Percentiles rank a stretch among this genome's conserved stretches.
Conservation (phyloP, 176 grass and related monocot genomes). For the Eleusine coracana region DNA sequence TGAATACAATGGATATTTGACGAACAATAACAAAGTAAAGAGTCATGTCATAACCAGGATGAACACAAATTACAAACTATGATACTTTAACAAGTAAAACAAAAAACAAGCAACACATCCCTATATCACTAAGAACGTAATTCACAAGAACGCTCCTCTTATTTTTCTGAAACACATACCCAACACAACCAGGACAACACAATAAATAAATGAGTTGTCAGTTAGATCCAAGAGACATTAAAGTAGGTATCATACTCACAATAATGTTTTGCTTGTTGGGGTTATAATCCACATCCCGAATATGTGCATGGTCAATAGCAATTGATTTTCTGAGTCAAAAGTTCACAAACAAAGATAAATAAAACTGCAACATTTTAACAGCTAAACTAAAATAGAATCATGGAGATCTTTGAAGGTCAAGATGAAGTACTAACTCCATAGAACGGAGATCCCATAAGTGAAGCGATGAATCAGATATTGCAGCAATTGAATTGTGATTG, state of each 20-base stretch:
- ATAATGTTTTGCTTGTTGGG: conserved; percentile 87
- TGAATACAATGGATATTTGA: conserved; percentile 1
- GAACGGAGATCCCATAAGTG: conserved; percentile 95
- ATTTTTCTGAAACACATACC: neutral
- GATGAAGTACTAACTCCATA: conserved; percentile 75
- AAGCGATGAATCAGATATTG: conserved; percentile 88
- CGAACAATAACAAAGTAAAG: conserved; percentile 16
- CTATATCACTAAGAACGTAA: conserved; percentile 10
- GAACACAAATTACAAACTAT: conserved; percentile 2
- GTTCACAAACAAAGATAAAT: conserved; percentile 35
- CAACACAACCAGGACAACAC: neutral
- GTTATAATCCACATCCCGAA: conserved; percentile 94
- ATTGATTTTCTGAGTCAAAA: conserved; percentile 59
- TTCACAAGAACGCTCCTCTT: conserved; percentile 9
- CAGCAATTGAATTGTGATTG: conserved; percentile 73
- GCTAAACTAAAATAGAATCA: conserved; percentile 30
- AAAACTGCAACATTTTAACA: conserved; percentile 31
- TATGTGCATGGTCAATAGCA: conserved; percentile 82
- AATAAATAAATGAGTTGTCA: conserved; percentile 20
- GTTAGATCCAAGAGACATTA: conserved; percentile 35
- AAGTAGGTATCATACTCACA: conserved; percentile 60
- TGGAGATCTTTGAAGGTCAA: conserved; percentile 28
- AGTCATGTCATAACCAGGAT: conserved; percentile 8
- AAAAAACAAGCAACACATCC: conserved; percentile 11
- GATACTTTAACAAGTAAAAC: conserved; percentile 21